phyloP scores from a whole-genome alignment of 75 land plant genomes.

The Larix kaempferi region DNA sequence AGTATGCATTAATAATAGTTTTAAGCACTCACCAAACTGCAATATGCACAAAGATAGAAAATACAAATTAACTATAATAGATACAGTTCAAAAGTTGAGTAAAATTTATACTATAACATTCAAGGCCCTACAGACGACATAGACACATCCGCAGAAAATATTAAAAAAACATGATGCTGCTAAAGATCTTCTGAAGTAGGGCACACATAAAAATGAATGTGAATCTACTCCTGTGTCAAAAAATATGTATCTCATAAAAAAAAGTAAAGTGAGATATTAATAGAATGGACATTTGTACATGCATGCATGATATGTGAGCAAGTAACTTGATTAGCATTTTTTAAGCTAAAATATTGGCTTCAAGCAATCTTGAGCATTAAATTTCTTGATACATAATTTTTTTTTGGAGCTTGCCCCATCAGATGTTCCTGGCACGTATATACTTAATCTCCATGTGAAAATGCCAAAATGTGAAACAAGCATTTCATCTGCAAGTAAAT shows the following conservation, averaged over 20 bases:
- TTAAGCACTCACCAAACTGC: constrained; percentile 96
- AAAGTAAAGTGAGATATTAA: not conserved
- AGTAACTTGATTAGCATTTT: too few relatives aligned
- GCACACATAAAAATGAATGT: too few relatives aligned
- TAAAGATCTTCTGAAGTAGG: not conserved
- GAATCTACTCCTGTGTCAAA: too few relatives aligned
- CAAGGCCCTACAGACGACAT: not conserved
- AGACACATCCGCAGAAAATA: not conserved
- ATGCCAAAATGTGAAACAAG: too few relatives aligned
- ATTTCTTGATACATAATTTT: not conserved
- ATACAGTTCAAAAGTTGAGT: not conserved
- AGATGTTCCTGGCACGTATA: not conserved
- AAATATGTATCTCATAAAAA: not conserved
- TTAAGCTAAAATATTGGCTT: not conserved
- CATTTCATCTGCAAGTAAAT: not conserved
- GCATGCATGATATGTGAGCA: not conserved
- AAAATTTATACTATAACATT: not conserved
- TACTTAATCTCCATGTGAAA: too few relatives aligned
- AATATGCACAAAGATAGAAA: constrained; percentile 32
- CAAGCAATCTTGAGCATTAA: constrained; percentile 1
- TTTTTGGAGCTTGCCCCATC: not conserved
- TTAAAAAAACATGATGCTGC: not conserved
- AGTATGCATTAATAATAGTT: constrained; percentile 89
- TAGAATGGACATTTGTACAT: not conserved
- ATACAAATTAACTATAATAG: not conserved